Percentiles rank a stretch among this genome's conserved stretches.
Conservation (phyloP, 192 early-diverging fungal species). For the Chytriomyces sp. region DNA sequence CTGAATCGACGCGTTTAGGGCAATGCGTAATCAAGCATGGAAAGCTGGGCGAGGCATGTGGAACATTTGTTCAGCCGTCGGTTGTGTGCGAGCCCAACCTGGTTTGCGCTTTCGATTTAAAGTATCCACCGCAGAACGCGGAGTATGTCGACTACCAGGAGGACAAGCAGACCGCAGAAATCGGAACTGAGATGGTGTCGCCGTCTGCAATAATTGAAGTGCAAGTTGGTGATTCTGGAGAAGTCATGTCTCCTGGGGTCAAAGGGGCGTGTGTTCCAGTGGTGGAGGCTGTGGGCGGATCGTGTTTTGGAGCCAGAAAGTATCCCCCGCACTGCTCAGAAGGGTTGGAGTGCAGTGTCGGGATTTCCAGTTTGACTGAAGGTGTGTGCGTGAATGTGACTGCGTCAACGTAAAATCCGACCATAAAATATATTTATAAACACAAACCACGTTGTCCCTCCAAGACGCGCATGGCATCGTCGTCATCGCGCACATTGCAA, state of each 20-base stretch:
- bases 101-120: not conserved
- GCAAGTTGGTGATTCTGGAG: not conserved
- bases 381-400: no score
- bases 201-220: not conserved
- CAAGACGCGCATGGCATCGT: no score
- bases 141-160: not conserved
- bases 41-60: not conserved
- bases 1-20: not conserved
- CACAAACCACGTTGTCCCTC: no score
- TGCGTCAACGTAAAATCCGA: no score
- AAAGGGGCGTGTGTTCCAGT: not conserved
- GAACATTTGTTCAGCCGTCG: not conserved
- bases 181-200: not conserved
- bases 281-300: no score
- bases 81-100: not conserved
- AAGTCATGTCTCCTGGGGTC: not conserved
- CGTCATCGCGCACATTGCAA: no score
- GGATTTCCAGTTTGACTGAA: no score
- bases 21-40: not conserved
- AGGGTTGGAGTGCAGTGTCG: no score
- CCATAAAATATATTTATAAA: no score
- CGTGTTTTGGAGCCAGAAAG: no score
- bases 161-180: not conserved
- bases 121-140: not conserved
- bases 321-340: no score